Evolutionary conservation across 192 early-diverging fungal genomes (phyloP), one percentile per base, ranked within the genome.

Genomic region (Coemansia sp.): DNA sequence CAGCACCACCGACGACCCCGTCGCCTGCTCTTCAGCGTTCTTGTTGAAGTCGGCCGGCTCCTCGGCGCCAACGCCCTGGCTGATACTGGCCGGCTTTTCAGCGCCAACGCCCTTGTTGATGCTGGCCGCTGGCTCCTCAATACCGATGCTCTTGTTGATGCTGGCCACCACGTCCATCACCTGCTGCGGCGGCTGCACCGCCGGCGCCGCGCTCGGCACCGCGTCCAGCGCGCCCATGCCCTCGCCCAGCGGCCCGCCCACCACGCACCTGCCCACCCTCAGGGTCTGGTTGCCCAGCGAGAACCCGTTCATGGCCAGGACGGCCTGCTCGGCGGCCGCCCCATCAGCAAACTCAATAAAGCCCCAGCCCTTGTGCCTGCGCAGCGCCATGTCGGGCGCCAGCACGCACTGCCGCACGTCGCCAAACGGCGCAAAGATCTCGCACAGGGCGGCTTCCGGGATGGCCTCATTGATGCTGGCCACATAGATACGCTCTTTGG

Each of bases 371-470:
- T 77, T 80, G 64, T 91, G 89, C 47, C 85, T 85, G 26, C 87
- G 78, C 28, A 78, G 64, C 14, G 66, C 43, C 26, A 77, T 57
- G 53, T 91, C 87, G 0, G 88, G 85, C 13, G 66, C 56, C 61
- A 94, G 59, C 16, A 84, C 64, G 22, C 87, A 91, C 19, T 61
- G 67, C 16, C 67, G 74, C 23, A 94, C 81, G 8, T 76, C 70
- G 6, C 92, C 92, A 77, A 94, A 94, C 3, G 89, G 75, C 23
- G 85, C 78, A 73, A 94, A 92, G 10, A 94, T 88, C 40, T 80
- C 81, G 29, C 66, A 44, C 42, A 94, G 59, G 56, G 84, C 82
- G 3, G 80, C 64, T 60, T 94, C 89, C 3, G 78, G 67, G 23
- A 94, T 80, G 7, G 73, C 64, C 64, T 83, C 80, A 38, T 87